These are phyloP conservation scores for Umbellularia californica DNA, from an alignment of 164 flowering plant species.

Conservation along the genomic window DNA sequence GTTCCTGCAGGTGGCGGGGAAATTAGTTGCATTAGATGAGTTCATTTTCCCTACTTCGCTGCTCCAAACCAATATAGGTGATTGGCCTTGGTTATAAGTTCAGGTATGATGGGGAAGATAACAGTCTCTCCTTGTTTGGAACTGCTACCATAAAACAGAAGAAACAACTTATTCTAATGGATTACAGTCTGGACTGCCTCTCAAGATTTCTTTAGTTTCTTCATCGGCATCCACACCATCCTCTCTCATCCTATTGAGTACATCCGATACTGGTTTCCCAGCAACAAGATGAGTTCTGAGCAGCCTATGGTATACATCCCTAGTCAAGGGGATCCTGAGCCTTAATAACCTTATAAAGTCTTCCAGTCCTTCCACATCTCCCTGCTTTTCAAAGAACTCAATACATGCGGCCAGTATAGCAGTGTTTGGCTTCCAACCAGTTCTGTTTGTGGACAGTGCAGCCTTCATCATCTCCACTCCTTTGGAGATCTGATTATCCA, in stretches of 20 bases:
- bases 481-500: conserved; percentile 20
- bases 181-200: background rate
- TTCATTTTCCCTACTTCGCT: no score
- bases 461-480: conserved; percentile 39
- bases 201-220: conserved; percentile 5
- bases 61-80: no score
- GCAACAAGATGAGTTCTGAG: conserved; percentile 7
- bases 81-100: no score
- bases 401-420: conserved; percentile 23
- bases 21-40: no score
- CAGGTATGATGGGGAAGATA: no score
- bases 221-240: conserved; percentile 10
- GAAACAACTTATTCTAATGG: no score
- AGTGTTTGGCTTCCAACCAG: conserved; percentile 21
- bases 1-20: no score
- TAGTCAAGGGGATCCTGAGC: conserved; percentile 9
- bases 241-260: conserved; percentile 10
- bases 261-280: conserved; percentile 2
- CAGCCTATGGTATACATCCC: conserved; percentile 13
- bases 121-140: no score
- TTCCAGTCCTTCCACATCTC: conserved; percentile 23
- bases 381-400: conserved; percentile 24
- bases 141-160: no score
- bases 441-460: conserved; percentile 23
- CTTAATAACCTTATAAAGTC: conserved; percentile 19